Evolutionary conservation across 768 basidiomycete genomes (phyloP), one percentile per base, ranked within the genome.

Genomic region (Pleurotus pulmonarius): DNA sequence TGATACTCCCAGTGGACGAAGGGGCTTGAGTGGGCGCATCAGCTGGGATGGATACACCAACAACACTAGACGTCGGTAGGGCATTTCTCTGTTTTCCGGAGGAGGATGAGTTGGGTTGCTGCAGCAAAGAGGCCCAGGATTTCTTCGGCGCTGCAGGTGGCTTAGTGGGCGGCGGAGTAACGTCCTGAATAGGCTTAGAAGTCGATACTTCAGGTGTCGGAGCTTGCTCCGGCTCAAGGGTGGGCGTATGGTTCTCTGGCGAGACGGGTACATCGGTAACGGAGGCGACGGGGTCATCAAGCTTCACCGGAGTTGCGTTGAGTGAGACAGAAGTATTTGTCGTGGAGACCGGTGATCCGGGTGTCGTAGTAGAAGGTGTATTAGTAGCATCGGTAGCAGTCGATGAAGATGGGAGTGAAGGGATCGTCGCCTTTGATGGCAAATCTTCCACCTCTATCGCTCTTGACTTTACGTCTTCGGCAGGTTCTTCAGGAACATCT

Each of bases 81-180:
- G 79, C 66, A 56, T 76, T 79, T 44, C 70, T 65, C 51, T 73
- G 75, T 63, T 63, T 61, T 9, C 67, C 37, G 38, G 67, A 56
- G 3, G 77, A 69, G 0, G 80, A 69, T 0, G 73, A 59, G 1
- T 73, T 58, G 2, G 76, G 55, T 0, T 78, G 67, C 49, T 80
- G 79, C 38, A 92, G 74, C 34, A 92, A 82, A 12, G 87, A 87
- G 0, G 90, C 88, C 85, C 86, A 92, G 1, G 86, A 87, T 67
- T 85, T 89, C 70, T 83, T 87, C 20, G 74, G 61, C 38, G 73
- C 56, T 2, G 72, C 55, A 5, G 69, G 59, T 3, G 73, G 55
- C 0, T 51, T 51, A 34, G 29, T 63, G 55, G 0, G 64, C 49
- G 41, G 56, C n/a, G 3, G 60, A 60, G 34, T 55, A 59, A 8